These are phyloP conservation scores for Pythium biforme DNA, from an alignment of 352 stramenopile species.

Conservation along the genomic window DNA sequence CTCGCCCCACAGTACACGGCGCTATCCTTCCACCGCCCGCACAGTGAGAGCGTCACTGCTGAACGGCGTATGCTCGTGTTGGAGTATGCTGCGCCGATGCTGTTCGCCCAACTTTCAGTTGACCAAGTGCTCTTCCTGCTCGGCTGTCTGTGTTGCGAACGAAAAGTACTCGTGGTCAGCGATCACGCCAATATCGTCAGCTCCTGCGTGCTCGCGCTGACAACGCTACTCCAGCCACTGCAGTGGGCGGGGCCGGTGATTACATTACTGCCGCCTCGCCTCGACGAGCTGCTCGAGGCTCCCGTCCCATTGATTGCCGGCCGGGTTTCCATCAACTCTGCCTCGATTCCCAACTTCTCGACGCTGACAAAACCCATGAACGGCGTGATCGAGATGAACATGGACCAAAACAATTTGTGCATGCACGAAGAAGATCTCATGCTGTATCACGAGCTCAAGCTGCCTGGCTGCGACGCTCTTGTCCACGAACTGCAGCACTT, in stretches of 20 bases:
- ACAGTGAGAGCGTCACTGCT: slow-evolving; percentile 52
- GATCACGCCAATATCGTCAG: slow-evolving; percentile 76
- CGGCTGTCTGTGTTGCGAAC: slow-evolving; percentile 71
- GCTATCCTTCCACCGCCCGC: slow-evolving; percentile 75
- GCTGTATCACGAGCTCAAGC: slow-evolving; percentile 73
- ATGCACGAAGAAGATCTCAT: slow-evolving; percentile 79
- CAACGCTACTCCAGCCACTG: slow-evolving; percentile 61
- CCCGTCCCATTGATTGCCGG: slow-evolving; percentile 77
- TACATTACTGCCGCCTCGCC: slow-evolving; percentile 60
- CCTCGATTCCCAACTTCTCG: slow-evolving; percentile 45
- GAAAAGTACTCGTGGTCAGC: slow-evolving; percentile 75
- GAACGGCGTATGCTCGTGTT: slow-evolving; percentile 64
- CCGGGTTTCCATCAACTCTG: slow-evolving; percentile 60
- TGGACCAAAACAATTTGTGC: slow-evolving; percentile 72
- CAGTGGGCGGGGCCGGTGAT: slow-evolving; percentile 80
- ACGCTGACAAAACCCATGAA: slow-evolving; percentile 58
- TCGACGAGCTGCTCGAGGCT: slow-evolving; percentile 73
- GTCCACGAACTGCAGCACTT: slow-evolving; percentile 63
- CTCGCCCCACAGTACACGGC: slow-evolving; percentile 55
- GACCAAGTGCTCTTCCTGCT: slow-evolving; percentile 80
- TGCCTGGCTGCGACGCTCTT: slow-evolving; percentile 68
- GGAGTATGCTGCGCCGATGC: slow-evolving; percentile 65
- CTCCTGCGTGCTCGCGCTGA: slow-evolving; percentile 70
- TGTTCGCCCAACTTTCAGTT: slow-evolving; percentile 72
- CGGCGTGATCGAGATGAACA: slow-evolving; percentile 79